Percentiles rank a stretch among this genome's conserved stretches.
Conservation (phyloP, 495 filamentous ascomycete genomes). For the Xylaria palmicola region DNA sequence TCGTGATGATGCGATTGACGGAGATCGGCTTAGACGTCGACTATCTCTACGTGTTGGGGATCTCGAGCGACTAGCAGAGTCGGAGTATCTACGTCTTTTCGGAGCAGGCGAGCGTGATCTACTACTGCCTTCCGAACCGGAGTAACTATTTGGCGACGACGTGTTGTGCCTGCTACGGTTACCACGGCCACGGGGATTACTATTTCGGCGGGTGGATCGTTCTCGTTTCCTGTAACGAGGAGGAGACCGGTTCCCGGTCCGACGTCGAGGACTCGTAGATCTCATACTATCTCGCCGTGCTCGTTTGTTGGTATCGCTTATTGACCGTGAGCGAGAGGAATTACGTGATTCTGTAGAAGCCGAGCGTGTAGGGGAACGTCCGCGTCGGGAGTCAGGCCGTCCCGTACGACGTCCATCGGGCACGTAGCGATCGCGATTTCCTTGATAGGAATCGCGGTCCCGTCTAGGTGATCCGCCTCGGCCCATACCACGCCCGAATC, state of each 20-base stretch:
- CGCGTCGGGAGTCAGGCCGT: conserved; percentile 31
- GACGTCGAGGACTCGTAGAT: conserved; percentile 38
- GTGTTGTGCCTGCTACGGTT: conserved; percentile 25
- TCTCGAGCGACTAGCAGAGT: conserved; percentile 36
- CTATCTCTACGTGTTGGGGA: conserved; percentile 32
- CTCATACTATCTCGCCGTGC: conserved; percentile 33
- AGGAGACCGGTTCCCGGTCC: conserved; percentile 45
- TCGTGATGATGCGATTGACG: conserved; percentile 46
- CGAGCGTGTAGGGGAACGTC: conserved; percentile 31
- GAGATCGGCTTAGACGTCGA: conserved; percentile 40
- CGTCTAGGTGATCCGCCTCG: conserved; percentile 64
- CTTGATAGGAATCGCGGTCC: conserved; percentile 40
- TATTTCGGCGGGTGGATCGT: conserved; percentile 29
- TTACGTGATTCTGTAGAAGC: conserved; percentile 22
- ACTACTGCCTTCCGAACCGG: conserved; percentile 24
- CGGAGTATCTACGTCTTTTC: conserved; percentile 32
- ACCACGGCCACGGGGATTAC: conserved; percentile 15
- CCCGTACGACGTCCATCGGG: conserved; percentile 43
- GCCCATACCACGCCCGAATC: conserved; percentile 40
- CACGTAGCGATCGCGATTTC: conserved; percentile 50
- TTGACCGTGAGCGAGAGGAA: conserved; percentile 37
- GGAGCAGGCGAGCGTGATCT: conserved; percentile 31
- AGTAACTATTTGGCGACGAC: conserved; percentile 24
- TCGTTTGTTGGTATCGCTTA: conserved; percentile 26
- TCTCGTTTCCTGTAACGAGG: conserved; percentile 42